These are phyloP conservation scores for Ceratocystis harringtonii DNA, from an alignment of 2,329 filamentous ascomycete species.

Conservation along the genomic window DNA sequence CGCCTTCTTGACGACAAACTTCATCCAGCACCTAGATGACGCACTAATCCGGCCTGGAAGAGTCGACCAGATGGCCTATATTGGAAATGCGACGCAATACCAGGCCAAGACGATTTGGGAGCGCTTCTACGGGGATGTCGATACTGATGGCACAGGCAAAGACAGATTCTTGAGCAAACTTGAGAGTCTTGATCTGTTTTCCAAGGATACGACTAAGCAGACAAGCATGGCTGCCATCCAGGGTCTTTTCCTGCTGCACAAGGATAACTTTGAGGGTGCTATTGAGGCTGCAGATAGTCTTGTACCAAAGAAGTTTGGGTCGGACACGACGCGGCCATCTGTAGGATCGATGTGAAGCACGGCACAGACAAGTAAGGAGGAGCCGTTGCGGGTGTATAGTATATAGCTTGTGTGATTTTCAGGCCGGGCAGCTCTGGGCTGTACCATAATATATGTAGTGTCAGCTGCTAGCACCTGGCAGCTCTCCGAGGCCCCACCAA, in stretches of 20 bases:
- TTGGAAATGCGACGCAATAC: constrained; percentile 73
- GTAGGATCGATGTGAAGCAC: constrained; percentile 13
- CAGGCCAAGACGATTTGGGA: constrained; percentile 86
- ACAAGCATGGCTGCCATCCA: constrained; percentile 88
- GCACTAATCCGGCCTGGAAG: constrained; percentile 81
- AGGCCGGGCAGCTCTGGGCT: not conserved
- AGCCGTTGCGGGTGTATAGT: not conserved
- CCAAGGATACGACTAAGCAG: constrained; percentile 33
- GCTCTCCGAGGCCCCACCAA: constrained; percentile 9
- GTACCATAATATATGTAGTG: not conserved
- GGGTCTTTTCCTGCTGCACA: constrained; percentile 89
- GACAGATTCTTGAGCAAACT: constrained; percentile 57
- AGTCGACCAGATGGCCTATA: constrained; percentile 81
- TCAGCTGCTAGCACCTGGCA: not conserved
- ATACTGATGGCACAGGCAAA: constrained; percentile 46
- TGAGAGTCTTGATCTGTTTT: constrained; percentile 54
- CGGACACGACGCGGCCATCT: constrained; percentile 23
- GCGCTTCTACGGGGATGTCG: constrained; percentile 79
- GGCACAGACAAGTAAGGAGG: not conserved
- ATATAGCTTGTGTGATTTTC: not conserved
- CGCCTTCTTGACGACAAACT: constrained; percentile 87
- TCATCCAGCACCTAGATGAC: constrained; percentile 76
- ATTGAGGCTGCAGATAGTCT: constrained; percentile 62
- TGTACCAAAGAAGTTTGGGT: constrained; percentile 41
- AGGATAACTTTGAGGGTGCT: constrained; percentile 75